These are phyloP conservation scores for Neurospora africana DNA, from an alignment of 495 filamentous ascomycete genomes.

Conservation along the genomic window DNA sequence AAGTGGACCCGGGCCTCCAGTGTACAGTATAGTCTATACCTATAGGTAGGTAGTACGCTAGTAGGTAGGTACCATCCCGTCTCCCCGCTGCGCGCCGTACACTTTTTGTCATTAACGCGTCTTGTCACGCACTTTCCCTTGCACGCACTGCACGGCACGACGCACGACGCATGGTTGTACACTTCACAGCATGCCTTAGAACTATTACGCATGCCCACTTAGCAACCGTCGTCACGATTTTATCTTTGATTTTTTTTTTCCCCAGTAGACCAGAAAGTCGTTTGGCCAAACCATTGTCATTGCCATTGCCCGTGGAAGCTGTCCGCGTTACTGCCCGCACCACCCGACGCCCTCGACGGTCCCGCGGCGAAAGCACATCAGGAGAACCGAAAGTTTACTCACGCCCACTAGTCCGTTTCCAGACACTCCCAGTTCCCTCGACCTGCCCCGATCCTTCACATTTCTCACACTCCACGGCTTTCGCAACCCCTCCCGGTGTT, in stretches of 20 bases:
- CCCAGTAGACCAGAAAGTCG: not conserved
- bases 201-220: not conserved
- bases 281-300: not conserved
- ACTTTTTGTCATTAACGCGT: not conserved
- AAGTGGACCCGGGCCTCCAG: not conserved
- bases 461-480: not conserved
- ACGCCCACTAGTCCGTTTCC: not conserved
- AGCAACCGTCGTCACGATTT: not conserved
- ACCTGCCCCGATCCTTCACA: not conserved
- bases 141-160: not conserved
- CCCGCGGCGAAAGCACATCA: not conserved
- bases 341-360: not conserved
- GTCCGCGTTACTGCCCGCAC: not conserved
- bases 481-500: not conserved
- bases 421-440: not conserved
- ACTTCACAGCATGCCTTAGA: not conserved
- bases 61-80: not conserved
- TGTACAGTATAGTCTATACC: no score
- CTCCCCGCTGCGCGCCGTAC: not conserved
- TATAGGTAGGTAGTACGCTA: not conserved
- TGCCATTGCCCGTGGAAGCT: not conserved
- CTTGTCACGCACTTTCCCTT: not conserved
- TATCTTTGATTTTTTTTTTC: not conserved
- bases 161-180: not conserved
- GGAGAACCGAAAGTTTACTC: not conserved